Conservation (phyloP, 106 monocot genomes). For the Allium cepa region DNA sequence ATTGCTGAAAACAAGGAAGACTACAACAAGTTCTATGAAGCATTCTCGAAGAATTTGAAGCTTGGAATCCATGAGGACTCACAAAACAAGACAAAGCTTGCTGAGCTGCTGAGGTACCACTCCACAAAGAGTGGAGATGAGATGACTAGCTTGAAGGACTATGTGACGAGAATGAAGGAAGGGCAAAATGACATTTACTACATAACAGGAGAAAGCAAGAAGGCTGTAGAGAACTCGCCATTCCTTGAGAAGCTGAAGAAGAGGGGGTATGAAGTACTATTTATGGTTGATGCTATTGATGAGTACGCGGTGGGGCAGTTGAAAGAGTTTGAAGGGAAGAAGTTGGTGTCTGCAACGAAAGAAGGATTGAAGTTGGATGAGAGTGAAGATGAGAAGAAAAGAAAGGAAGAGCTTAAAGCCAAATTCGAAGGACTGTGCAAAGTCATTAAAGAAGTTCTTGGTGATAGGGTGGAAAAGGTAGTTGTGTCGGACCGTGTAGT, state of each 20-base stretch:
- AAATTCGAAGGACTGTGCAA: constrained; percentile 80
- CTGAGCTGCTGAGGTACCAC: constrained; percentile 71
- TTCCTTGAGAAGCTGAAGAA: constrained; percentile 78
- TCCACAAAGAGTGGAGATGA: constrained; percentile 81
- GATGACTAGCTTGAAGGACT: constrained; percentile 74
- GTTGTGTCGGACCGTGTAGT: constrained; percentile 73
- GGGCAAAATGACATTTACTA: constrained; percentile 73
- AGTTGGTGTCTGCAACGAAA: constrained; percentile 67
- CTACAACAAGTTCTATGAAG: constrained; percentile 76
- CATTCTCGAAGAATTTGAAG: constrained; percentile 84
- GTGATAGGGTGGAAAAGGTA: constrained; percentile 78
- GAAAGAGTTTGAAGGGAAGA: constrained; percentile 81
- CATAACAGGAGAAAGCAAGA: constrained; percentile 84
- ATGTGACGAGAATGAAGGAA: constrained; percentile 83
- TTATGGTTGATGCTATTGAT: constrained; percentile 75
- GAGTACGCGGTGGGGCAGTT: constrained; percentile 71
- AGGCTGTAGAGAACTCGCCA: constrained; percentile 81
- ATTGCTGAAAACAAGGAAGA: constrained; percentile 88
- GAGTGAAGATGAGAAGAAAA: constrained; percentile 73
- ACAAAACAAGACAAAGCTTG: constrained; percentile 53
- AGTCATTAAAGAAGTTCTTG: constrained; percentile 67
- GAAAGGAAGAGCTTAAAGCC: constrained; percentile 45
- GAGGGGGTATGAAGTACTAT: constrained; percentile 70
- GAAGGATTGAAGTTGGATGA: constrained; percentile 71
- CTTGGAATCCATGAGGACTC: constrained; percentile 76